Base-by-base conservation (phyloP, 805 yeast species). In the Pichia exigua region DNA sequence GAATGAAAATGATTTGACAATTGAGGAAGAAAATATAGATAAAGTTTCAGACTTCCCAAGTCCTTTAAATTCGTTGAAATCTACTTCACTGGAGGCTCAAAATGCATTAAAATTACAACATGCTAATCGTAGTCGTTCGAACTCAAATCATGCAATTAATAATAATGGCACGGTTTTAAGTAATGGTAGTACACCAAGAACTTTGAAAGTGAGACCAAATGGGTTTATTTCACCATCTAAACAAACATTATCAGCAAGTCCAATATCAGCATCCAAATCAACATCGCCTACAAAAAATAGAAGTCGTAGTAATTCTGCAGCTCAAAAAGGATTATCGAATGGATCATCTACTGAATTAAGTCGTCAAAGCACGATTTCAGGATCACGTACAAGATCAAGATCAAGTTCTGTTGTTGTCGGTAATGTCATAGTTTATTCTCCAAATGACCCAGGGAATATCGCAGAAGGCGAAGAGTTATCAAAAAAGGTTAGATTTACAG, bases 401-500 rank as follows among this genome's bases (percentile, higher is more conserved):
- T 26, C 50, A 12, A 18, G 47, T 27, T 50, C 53, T 1, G 44
- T 42, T 20, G 38, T 50, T 24, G 69, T 68, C 3, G 65, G 65
- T 46, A 46, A 55, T 0, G 46, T 49, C 7, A 65, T 65, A 15
- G 62, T 54, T 17, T 53, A 35, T n/a, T 20, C 39, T 17, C 39
- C 39, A 5, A n/a, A n/a, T n/a, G 17, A n/a, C 8, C 11, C 39
- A 35, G 17, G 17, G 17, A 20, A 20, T 20, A 12, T 12, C 11
- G 26, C 9, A 20, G 42, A 40, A 40, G 41, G 22, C 4, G 41
- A 9, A 9, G 21, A 51, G 17, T 47, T 54, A 17, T 38, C 63
- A 2, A 78, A 76, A 55, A 76, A 68, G 55, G 83, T 79, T 12
- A 61, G 83, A 32, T 79, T 79, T 54, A 65, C 66, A 5, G 83